Evolutionary conservation across 371 early-diverging fungal genomes (phyloP).

Genomic region (Dinochytrium kinnereticum): DNA sequence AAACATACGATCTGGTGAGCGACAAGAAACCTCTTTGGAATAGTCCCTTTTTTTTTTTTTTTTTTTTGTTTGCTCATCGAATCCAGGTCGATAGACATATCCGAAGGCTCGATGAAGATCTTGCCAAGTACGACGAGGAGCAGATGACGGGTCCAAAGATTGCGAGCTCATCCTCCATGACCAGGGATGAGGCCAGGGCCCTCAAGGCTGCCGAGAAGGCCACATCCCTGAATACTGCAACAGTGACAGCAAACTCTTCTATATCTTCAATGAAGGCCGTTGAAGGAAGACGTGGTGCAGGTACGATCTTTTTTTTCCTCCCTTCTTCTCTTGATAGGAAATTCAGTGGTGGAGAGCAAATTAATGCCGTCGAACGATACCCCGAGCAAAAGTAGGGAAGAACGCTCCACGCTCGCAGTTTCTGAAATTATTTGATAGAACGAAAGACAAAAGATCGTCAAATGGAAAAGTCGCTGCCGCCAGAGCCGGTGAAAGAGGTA

Average conservation of each 20-base stretch:
- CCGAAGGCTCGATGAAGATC: conserved; percentile 86
- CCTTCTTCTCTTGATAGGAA: no score
- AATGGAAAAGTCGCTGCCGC: conserved; percentile 7
- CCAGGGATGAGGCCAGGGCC: background rate
- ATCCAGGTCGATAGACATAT: conserved; percentile 86
- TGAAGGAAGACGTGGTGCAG: no score
- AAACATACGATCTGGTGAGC: conserved; percentile 90
- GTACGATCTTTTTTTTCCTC: no score
- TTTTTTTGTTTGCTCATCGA: no score
- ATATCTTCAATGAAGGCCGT: background rate
- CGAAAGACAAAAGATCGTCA: conserved; percentile 20
- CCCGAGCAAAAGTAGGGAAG: conserved; percentile 15
- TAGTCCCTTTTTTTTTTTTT: background rate
- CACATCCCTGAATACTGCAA: no score
- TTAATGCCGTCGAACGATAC: background rate
- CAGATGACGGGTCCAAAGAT: conserved; percentile 27
- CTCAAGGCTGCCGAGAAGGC: conserved; percentile 1
- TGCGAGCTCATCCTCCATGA: background rate
- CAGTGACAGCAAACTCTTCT: background rate
- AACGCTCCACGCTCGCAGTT: background rate
- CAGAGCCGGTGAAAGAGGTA: background rate
- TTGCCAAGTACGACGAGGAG: conserved; percentile 83
- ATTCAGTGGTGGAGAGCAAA: no score
- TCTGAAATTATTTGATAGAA: conserved; percentile 1
- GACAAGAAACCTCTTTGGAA: background rate